phyloP scores from a whole-genome alignment of 208 protist genomes.

The Trypanosoma lewisi region DNA sequence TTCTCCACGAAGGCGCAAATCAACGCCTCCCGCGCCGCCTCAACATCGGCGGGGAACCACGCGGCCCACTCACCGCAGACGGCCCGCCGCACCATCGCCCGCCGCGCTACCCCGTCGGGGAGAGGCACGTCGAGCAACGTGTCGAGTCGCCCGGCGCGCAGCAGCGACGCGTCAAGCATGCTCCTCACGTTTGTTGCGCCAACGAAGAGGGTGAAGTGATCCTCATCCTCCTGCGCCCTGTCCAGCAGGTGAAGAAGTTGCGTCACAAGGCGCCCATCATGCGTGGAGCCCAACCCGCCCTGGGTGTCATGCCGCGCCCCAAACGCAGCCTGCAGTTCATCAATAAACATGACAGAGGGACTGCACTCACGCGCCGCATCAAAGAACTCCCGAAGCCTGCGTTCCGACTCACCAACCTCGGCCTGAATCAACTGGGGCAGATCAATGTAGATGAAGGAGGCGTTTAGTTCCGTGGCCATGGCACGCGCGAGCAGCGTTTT shows the following conservation, averaged over 20 bases:
- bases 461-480: slow-evolving; percentile 85
- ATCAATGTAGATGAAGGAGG: slow-evolving; percentile 90
- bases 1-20: slow-evolving; percentile 38
- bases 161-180: slow-evolving; percentile 62
- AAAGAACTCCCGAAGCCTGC: slow-evolving; percentile 84
- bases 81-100: slow-evolving; percentile 36
- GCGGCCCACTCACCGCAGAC: slow-evolving; percentile 62
- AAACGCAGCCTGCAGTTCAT: slow-evolving; percentile 94
- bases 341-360: slow-evolving; percentile 92
- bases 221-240: slow-evolving; percentile 52
- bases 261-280: slow-evolving; percentile 48
- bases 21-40: slow-evolving; percentile 17
- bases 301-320: slow-evolving; percentile 35
- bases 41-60: slow-evolving; percentile 34
- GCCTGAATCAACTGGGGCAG: slow-evolving; percentile 81
- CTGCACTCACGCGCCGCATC: slow-evolving; percentile 66
- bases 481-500: slow-evolving; percentile 93
- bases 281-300: not conserved
- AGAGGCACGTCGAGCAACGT: slow-evolving; percentile 67
- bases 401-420: slow-evolving; percentile 91
- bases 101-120: slow-evolving; percentile 49
- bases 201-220: slow-evolving; percentile 70
- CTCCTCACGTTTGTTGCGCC: slow-evolving; percentile 79
- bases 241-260: slow-evolving; percentile 78
- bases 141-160: slow-evolving; percentile 79